Evolutionary conservation across 768 basidiomycete species (phyloP).

Genomic region (Hygrophorus pudorinus): DNA sequence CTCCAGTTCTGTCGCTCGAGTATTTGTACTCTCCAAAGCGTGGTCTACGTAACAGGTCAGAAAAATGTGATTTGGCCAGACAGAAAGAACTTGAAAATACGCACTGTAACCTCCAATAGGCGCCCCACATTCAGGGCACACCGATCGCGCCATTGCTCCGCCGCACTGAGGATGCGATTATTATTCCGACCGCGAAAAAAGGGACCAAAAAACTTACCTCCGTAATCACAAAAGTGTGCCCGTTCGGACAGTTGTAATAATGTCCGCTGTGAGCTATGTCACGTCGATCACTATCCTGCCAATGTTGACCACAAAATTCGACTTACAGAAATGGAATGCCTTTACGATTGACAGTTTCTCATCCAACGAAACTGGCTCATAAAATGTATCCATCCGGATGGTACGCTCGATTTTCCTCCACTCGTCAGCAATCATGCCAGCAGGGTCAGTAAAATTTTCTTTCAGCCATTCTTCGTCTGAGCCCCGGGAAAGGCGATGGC

Average conservation of each 20-base stretch:
- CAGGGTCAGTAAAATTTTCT: constrained; percentile 29
- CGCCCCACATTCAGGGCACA: constrained; percentile 50
- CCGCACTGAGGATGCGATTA: constrained; percentile 36
- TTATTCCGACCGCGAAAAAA: neutral
- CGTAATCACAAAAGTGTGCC: constrained; percentile 50
- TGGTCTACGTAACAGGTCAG: constrained; percentile 17
- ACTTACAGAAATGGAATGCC: constrained; percentile 39
- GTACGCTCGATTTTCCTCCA: constrained; percentile 33
- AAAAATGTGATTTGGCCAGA: too few relatives aligned
- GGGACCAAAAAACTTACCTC: constrained; percentile 28
- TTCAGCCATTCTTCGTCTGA: constrained; percentile 32
- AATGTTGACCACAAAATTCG: neutral
- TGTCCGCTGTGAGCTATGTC: constrained; percentile 29
- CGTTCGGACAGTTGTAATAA: constrained; percentile 45
- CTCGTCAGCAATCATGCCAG: constrained; percentile 30
- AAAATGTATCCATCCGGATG: constrained; percentile 34
- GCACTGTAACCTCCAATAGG: constrained; percentile 34
- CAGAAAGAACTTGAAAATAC: too few relatives aligned
- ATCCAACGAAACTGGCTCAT: constrained; percentile 40
- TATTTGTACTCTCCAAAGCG: constrained; percentile 31
- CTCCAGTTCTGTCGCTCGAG: constrained; percentile 36
- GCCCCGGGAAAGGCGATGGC: constrained; percentile 10
- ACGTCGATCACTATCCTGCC: neutral
- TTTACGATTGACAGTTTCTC: constrained; percentile 42
- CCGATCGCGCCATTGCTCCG: constrained; percentile 36